Base-by-base conservation (phyloP, 2,329 filamentous ascomycete species). In the Fusarium torreyae region DNA sequence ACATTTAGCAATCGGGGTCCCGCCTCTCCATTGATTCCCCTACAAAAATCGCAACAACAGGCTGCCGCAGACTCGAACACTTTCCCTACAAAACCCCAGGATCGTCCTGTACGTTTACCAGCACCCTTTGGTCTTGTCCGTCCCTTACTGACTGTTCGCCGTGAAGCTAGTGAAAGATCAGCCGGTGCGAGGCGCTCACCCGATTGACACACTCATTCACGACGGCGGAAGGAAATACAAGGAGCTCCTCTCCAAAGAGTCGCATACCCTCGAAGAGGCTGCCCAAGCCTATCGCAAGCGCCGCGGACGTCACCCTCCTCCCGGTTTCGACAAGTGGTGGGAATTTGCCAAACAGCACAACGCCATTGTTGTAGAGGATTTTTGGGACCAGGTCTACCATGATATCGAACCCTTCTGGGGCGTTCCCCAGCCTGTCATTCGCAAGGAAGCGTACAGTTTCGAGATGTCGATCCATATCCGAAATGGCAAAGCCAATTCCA, bases 371-470 rank as follows among this genome's bases (percentile, higher is more conserved):
- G 80, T 91, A 13, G 89, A 91, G 70, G 85, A 88, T 50, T 91
- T 90, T 70, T 91, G 89, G 77, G 86, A 89, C 69, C 88, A 88
- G 65, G 86, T 91, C 54, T 87, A 89, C 77, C 83, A 88, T 66
- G 88, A 91, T 68, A 77, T 90, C 14, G 81, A 85, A 50, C 86
- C 86, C 2, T 87, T 88, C 70, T 88, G 86, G 86, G 86, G 83
- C 13, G 72, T 87, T 13, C 79, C 85, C 11, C 78, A 86, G 3
- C 76, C 77, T 7, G 58, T 77, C 24, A 83, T 88, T 43, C 86
- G 85, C 57, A 83, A 83, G 68, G 85, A 88, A 63, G 84, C 87
- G 0, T 75, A 74, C 62, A 82, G 84, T 44, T 89, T 83, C 54
- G 87, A 89, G 69, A 89, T 89, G 87, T 84, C 82, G n/a, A 89